Evolutionary conservation across 805 yeast species (phyloP), one percentile per base, ranked within the genome.

Genomic region (Lipomyces oligophaga): DNA sequence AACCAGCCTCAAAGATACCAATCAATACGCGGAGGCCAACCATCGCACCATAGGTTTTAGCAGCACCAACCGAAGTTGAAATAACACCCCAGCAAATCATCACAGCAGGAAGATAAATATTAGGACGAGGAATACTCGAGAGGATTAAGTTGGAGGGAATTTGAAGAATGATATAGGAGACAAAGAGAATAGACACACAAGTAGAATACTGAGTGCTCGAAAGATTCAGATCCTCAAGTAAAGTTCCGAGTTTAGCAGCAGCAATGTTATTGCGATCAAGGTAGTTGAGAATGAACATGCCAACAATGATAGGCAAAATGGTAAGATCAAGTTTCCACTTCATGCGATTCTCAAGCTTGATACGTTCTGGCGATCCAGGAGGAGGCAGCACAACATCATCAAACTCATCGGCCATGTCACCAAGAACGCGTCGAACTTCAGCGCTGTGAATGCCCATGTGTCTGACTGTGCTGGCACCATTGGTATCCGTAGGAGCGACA

Each of bases 1-100:
- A 66, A 45, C 76, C 73, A 18, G 78, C 70, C 55, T 76, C 80
- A 34, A 73, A 22, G 42, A 71, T 59, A 8, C 79, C 79, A 39
- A 76, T 60, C 30, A 76, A 47, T 26, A 75, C 60, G 47, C 79
- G 62, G 20, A 73, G 58, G 1, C 68, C 75, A 24, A 74, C 47
- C 42, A 76, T 65, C 3, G 58, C 47, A 16, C 35, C 35, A 15
- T 8, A 42, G 40, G 30, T 36, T 7, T 42, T 21, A 7, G 22
- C 34, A n/a, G 18, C 21, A 16, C 30, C 10, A 15, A 37, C 21
- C n/a, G 18, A 16, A 7, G 35, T n/a, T 5, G 43, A 18, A 21
- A 36, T 18, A 10, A 36, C 18, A 13, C 46, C 46, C 46, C 46
- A 42, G 22, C 28, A 16, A 10, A 39, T n/a, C 37, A 41, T 41